Conservation (phyloP, 2,329 filamentous ascomycete species). For the Phialocephala subalpina region DNA sequence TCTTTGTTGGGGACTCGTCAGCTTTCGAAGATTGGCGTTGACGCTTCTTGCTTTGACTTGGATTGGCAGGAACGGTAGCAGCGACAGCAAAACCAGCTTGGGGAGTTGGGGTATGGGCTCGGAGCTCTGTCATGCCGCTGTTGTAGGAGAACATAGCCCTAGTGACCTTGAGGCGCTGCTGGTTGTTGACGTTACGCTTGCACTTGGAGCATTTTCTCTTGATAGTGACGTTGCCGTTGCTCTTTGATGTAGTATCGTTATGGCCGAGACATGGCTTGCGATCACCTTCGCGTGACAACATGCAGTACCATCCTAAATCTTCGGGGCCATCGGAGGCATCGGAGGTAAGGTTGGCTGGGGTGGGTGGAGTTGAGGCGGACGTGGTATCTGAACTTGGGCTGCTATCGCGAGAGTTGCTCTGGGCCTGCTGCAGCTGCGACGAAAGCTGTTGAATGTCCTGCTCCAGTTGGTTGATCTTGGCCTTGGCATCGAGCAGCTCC, state of each 20-base stretch:
- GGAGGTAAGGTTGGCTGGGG: too few species aligned
- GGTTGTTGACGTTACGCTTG: background rate
- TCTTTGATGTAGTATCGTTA: background rate
- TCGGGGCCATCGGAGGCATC: too few species aligned
- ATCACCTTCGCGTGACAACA: background rate
- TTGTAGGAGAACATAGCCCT: background rate
- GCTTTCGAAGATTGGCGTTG: too few species aligned
- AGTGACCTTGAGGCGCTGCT: background rate
- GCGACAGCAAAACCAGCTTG: too few species aligned
- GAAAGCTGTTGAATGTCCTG: background rate
- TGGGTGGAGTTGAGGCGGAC: too few species aligned
- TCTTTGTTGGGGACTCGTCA: too few species aligned
- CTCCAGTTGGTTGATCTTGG: background rate
- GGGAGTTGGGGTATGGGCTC: too few species aligned
- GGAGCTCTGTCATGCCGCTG: too few species aligned
- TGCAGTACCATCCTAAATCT: background rate
- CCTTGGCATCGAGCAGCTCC: background rate
- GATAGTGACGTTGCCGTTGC: background rate
- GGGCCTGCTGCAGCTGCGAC: background rate
- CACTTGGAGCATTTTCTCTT: background rate
- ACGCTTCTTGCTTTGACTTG: too few species aligned
- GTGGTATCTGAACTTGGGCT: too few species aligned
- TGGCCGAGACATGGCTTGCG: background rate
- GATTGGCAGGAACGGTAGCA: too few species aligned
- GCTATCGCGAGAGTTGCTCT: too few species aligned